Evolutionary conservation across 2,329 filamentous ascomycete genomes (phyloP), one percentile per base, ranked within the genome.

Genomic region (Epichloe elymi): DNA sequence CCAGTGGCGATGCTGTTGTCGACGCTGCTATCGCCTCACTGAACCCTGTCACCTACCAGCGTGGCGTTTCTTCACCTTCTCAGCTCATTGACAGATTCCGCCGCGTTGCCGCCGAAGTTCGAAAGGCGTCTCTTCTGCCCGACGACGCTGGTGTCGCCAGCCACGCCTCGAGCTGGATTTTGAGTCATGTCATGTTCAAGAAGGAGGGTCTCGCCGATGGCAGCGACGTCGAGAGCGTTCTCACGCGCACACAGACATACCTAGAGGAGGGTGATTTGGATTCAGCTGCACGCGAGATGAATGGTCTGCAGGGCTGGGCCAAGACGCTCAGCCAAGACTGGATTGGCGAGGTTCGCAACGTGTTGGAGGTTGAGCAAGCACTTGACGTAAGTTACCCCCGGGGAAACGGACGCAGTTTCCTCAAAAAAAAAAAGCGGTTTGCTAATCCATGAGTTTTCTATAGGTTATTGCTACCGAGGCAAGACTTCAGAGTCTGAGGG

Each of bases 71-170:
- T 23, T 88, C 86, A 14, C 75, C 86, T 0, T 77, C 89, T 20
- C 87, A 94, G 67, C 80, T 98, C 36, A 86, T 97, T 58, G 93
- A 98, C 70, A 85, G 93, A 56, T 98, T 98, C 83, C 84, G 93
- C 42, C 86, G 89, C 48, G 93, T 98, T 15, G 88, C 93, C 2
- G 73, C 74, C 51, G 93, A 98, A 71, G 93, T 98, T 40, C 82
- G 93, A 66, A 98, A 98, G 75, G 93, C 93, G 19, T 85, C 86
- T 43, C 78, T 98, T 48, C 76, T 98, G 15, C 93, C 93, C 14
- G 90, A 95, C 57, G 86, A 96, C 62, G 93, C 93, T 0, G 93
- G 93, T 58, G 86, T 98, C 26, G 91, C 93, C 19, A 93, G 86
- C 61, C 93, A 98, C 67, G 89, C 91, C 3, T 91, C 89, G 42